Conservation (phyloP, 106 monocot species). For the Gastrodia elata region DNA sequence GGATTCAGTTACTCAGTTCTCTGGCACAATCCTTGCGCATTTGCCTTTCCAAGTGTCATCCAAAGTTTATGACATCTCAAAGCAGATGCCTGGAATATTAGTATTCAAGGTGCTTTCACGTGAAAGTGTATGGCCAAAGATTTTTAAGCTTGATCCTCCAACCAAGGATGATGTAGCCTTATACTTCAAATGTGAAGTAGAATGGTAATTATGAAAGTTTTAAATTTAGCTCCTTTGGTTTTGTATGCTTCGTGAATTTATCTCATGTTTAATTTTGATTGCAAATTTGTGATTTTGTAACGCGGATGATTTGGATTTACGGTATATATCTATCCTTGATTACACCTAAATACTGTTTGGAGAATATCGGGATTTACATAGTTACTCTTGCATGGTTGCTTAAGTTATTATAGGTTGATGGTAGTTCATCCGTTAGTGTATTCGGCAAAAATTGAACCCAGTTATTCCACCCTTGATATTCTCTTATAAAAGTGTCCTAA, state of each 20-base stretch:
- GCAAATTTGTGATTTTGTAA: not conserved
- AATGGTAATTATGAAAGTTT: not conserved
- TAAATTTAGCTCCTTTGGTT: not conserved
- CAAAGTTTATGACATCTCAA: constrained; percentile 20
- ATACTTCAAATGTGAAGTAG: constrained; percentile 14
- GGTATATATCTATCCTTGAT: too few relatives aligned
- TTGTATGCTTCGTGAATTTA: not conserved
- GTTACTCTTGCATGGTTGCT: not conserved
- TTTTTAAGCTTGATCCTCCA: constrained; percentile 17
- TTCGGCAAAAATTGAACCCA: not conserved
- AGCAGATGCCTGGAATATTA: constrained; percentile 15
- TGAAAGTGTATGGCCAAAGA: constrained; percentile 18
- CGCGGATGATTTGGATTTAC: too few relatives aligned
- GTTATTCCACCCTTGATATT: not conserved
- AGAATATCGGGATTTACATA: too few relatives aligned
- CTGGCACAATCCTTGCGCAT: constrained; percentile 20
- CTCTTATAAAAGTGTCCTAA: not conserved
- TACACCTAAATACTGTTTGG: too few relatives aligned
- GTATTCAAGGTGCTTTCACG: constrained; percentile 18
- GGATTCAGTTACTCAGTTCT: not conserved
- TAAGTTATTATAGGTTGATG: not conserved
- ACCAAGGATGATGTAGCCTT: constrained; percentile 18
- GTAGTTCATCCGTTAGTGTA: not conserved
- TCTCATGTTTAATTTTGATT: not conserved
- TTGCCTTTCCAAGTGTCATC: constrained; percentile 8